Evolutionary conservation across 2,329 filamentous ascomycete genomes (phyloP).

Genomic region (Hymenoscyphus occultus): DNA sequence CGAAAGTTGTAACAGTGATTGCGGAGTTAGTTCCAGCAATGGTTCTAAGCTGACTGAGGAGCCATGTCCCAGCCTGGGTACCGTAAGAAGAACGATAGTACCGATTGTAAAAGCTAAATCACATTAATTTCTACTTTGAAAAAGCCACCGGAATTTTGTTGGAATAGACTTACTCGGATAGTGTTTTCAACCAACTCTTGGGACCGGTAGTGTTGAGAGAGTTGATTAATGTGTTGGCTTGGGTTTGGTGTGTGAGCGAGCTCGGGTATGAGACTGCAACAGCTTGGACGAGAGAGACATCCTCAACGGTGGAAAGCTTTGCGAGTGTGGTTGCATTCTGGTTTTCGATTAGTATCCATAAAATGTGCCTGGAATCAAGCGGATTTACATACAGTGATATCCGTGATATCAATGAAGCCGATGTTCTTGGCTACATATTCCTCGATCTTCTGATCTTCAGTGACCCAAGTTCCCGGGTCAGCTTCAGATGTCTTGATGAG

Average conservation of each 20-base stretch:
- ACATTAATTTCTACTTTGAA: not conserved
- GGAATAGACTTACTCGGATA: slow-evolving; percentile 13
- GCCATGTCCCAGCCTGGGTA: slow-evolving; percentile 12
- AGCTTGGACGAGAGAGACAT: not conserved
- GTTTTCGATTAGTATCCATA: not conserved
- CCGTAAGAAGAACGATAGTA: slow-evolving; percentile 17
- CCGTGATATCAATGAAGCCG: slow-evolving; percentile 22
- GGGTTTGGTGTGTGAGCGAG: slow-evolving; percentile 10
- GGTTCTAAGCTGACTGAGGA: slow-evolving; percentile 10
- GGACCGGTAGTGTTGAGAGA: slow-evolving; percentile 12
- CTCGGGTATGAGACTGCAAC: slow-evolving; percentile 17
- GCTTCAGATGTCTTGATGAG: slow-evolving; percentile 21
- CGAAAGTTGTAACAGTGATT: slow-evolving; percentile 14
- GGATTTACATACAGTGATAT: slow-evolving; percentile 16
- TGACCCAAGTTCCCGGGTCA: slow-evolving; percentile 18
- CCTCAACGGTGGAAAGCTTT: slow-evolving; percentile 1
- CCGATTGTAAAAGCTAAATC: slow-evolving; percentile 11
- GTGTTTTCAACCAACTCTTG: slow-evolving; percentile 9
- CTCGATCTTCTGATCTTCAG: slow-evolving; percentile 20
- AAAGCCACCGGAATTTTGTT: not conserved
- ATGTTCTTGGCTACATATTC: slow-evolving; percentile 20
- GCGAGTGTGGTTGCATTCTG: slow-evolving; percentile 7
- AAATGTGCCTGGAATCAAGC: not conserved
- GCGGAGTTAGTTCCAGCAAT: slow-evolving; percentile 13
- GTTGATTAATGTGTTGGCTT: slow-evolving; percentile 13